Percentiles rank a stretch among this genome's conserved stretches.
Conservation (phyloP, 1,284 basidiomycete species). For the Heterobasidion irregulare region DNA sequence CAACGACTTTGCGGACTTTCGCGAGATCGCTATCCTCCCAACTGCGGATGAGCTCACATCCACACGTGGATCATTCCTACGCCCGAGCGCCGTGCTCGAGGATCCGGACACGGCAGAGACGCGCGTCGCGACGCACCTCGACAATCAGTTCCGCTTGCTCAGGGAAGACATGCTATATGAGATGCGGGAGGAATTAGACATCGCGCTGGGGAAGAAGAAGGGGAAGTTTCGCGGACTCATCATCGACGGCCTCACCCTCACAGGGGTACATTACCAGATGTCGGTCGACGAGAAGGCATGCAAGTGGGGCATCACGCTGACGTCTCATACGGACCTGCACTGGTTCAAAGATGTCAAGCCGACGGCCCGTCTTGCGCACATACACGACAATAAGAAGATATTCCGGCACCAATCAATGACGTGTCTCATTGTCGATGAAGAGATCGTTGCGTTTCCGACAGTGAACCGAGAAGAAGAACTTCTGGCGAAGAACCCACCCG, state of each 20-base stretch:
- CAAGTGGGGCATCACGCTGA: constrained; percentile 39
- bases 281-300: constrained; percentile 20
- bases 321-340: constrained; percentile 32
- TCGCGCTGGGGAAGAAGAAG: constrained; percentile 35
- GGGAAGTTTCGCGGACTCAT: constrained; percentile 33
- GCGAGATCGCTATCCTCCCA: constrained; percentile 48
- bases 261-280: constrained; percentile 26
- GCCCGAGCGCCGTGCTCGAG: constrained; percentile 32
- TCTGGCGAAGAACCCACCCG: constrained; percentile 35
- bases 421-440: constrained; percentile 38
- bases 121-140: constrained; percentile 40
- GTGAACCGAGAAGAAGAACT: constrained; percentile 46
- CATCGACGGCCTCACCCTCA: constrained; percentile 30
- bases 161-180: constrained; percentile 62
- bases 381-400: constrained; percentile 34
- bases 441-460: constrained; percentile 42
- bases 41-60: constrained; percentile 47
- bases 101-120: constrained; percentile 25
- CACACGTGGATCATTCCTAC: constrained; percentile 36
- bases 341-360: constrained; percentile 26
- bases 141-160: constrained; percentile 57
- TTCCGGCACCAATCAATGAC: constrained; percentile 42
- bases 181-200: constrained; percentile 49
- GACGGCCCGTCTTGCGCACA: constrained; percentile 17
- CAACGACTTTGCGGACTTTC: constrained; percentile 53